phyloP scores from a whole-genome alignment of 225 moss, liverwort and hornwort species.

The Takakia lepidozioides region DNA sequence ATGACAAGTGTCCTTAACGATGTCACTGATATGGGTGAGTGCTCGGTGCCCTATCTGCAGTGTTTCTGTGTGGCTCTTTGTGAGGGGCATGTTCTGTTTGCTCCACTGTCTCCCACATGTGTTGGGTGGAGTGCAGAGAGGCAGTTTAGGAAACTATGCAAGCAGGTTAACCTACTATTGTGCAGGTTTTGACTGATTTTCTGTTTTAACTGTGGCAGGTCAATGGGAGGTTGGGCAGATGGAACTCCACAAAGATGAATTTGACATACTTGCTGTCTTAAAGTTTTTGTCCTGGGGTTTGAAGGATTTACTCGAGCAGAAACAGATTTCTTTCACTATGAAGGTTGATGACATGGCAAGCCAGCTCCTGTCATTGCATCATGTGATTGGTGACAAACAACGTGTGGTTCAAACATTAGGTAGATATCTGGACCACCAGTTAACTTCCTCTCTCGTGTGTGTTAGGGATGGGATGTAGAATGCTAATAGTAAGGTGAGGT shows the following conservation, averaged over 20 bases:
- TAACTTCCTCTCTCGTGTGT: too few species aligned
- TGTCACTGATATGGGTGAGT: slow-evolving; percentile 76
- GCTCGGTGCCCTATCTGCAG: background rate
- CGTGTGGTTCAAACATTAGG: slow-evolving; percentile 72
- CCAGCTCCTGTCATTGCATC: slow-evolving; percentile 34
- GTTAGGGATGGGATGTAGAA: too few species aligned
- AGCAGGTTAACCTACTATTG: background rate
- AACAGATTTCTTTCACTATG: slow-evolving; percentile 58
- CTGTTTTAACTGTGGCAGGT: slow-evolving; percentile 18
- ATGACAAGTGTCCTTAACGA: slow-evolving; percentile 80
- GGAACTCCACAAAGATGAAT: slow-evolving; percentile 67
- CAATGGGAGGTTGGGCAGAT: slow-evolving; percentile 82
- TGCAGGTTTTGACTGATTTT: background rate
- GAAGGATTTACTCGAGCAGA: slow-evolving; percentile 65
- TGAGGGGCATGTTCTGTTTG: background rate
- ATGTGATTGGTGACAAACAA: slow-evolving; percentile 70
- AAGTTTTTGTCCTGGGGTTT: slow-evolving; percentile 72
- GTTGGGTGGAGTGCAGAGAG: background rate
- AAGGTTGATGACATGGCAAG: slow-evolving; percentile 41
- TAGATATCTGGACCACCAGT: too few species aligned
- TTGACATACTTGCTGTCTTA: slow-evolving; percentile 64
- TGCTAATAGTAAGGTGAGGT: too few species aligned
- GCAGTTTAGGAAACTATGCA: background rate
- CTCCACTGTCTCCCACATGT: background rate
- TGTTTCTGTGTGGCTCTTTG: background rate